Evolutionary conservation across 2,329 filamentous ascomycete genomes (phyloP).

Genomic region (Microcyclospora tardicrescens): DNA sequence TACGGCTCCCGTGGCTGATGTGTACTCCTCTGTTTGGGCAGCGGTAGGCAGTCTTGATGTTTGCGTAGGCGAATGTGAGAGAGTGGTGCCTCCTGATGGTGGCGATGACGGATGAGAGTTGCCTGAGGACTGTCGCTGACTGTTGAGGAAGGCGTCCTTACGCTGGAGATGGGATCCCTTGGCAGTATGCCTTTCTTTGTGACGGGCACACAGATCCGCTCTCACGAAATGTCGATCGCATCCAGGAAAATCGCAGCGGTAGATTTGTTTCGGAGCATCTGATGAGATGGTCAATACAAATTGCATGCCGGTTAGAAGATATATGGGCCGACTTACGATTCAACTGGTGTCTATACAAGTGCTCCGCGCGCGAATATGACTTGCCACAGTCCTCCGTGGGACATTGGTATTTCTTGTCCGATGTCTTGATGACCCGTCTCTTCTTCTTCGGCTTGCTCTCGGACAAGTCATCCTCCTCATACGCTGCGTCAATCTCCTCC

Average conservation of each 20-base stretch:
- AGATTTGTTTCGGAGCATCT: conserved; percentile 92
- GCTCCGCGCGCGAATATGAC: conserved; percentile 90
- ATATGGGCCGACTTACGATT: conserved; percentile 53
- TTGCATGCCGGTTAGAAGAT: background rate
- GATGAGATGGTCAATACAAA: conserved; percentile 3
- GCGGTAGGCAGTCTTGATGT: no score
- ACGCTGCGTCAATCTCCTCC: background rate
- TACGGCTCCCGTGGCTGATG: no score
- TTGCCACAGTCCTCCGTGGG: conserved; percentile 80
- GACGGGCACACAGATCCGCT: conserved; percentile 73
- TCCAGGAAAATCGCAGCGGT: conserved; percentile 81
- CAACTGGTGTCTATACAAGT: conserved; percentile 89
- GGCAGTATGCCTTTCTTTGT: conserved; percentile 37
- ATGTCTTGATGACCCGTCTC: conserved; percentile 19
- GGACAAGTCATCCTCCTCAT: conserved; percentile 13
- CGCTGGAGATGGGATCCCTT: conserved; percentile 65
- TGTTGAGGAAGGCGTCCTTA: conserved; percentile 54
- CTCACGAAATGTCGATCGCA: conserved; percentile 86
- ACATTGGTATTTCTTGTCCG: conserved; percentile 59
- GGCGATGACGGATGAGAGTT: conserved; percentile 7
- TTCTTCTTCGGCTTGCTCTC: conserved; percentile 20
- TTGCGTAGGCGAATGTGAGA: conserved; percentile 8
- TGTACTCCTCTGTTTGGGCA: no score
- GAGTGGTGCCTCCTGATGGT: conserved; percentile 6
- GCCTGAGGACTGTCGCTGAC: conserved; percentile 8